A percentile compares a stretch with the other conserved stretches of the same genome.
Evolutionary conservation across 495 filamentous ascomycete genomes (phyloP).

Genomic region (Massariosphaeria phaeospora): DNA sequence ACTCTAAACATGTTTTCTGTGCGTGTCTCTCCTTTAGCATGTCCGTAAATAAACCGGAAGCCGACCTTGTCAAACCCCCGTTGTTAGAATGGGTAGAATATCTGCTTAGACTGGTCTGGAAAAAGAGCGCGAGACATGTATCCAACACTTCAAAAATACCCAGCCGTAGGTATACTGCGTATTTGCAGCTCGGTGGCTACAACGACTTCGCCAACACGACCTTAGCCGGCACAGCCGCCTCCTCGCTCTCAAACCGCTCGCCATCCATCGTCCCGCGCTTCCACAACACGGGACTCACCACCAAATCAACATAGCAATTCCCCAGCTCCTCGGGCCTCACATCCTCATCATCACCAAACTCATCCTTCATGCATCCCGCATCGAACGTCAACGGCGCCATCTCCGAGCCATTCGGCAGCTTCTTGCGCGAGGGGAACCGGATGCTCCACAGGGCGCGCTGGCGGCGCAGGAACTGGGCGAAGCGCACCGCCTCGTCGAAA

Average conservation of each 20-base stretch:
- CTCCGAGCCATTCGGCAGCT: background rate
- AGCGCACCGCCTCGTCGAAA: constrained; percentile 18
- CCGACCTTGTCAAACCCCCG: too few species aligned
- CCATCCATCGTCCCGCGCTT: constrained; percentile 29
- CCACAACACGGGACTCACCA: constrained; percentile 26
- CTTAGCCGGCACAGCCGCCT: background rate
- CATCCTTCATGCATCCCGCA: constrained; percentile 5
- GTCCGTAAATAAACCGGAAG: too few species aligned
- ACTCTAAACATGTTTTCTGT: too few species aligned
- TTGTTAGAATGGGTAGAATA: too few species aligned
- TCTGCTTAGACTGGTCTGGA: too few species aligned
- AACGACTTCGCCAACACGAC: too few species aligned
- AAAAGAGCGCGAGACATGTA: too few species aligned
- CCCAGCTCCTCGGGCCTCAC: background rate
- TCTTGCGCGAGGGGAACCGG: constrained; percentile 5
- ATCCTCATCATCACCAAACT: constrained; percentile 3
- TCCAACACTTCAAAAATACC: too few species aligned
- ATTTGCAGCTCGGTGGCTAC: too few species aligned
- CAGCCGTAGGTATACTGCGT: too few species aligned
- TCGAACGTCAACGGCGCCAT: constrained; percentile 4
- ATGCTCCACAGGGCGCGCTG: constrained; percentile 31
- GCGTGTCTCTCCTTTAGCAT: too few species aligned
- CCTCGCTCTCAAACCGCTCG: constrained; percentile 1
- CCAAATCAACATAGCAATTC: constrained; percentile 25
- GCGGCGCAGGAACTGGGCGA: constrained; percentile 29